Conservation (phyloP, 2,329 filamentous ascomycete genomes). For the Alternaria sp. region DNA sequence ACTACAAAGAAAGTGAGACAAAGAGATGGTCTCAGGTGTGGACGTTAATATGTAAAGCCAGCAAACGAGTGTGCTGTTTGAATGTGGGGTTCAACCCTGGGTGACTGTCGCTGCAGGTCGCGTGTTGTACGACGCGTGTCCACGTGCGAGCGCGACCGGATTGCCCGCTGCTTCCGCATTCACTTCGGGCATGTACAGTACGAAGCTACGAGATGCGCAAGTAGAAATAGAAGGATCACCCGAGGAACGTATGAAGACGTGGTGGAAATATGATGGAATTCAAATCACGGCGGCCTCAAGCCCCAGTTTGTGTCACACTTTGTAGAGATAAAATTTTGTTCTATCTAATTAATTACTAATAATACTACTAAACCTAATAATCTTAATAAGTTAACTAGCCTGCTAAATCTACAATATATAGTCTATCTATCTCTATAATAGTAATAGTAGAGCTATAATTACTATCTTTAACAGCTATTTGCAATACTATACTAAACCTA, state of each 20-base stretch:
- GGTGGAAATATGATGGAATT: not conserved
- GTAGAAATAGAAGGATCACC: not conserved
- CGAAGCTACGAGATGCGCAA: not conserved
- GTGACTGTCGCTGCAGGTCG: not conserved
- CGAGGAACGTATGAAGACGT: not conserved
- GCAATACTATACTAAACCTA: too few species aligned
- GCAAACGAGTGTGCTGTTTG: not conserved
- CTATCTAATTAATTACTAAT: too few species aligned
- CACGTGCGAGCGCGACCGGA: constrained; percentile 1
- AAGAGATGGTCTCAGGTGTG: not conserved
- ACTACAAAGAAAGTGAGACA: not conserved
- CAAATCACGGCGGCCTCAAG: too few species aligned
- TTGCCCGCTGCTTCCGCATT: not conserved
- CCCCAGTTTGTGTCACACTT: too few species aligned
- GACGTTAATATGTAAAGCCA: not conserved
- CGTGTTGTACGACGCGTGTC: not conserved
- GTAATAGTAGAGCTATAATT: too few species aligned
- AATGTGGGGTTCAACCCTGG: not conserved
- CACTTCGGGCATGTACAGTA: not conserved
- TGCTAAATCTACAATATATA: too few species aligned
- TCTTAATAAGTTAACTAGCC: too few species aligned
- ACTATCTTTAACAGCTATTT: too few species aligned
- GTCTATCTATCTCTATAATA: too few species aligned
- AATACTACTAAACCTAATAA: too few species aligned
- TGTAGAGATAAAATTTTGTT: too few species aligned